A percentile compares a stretch with the other conserved stretches of the same genome.
Conservation (phyloP, 768 basidiomycete genomes). For the Phylloporus arenicola region DNA sequence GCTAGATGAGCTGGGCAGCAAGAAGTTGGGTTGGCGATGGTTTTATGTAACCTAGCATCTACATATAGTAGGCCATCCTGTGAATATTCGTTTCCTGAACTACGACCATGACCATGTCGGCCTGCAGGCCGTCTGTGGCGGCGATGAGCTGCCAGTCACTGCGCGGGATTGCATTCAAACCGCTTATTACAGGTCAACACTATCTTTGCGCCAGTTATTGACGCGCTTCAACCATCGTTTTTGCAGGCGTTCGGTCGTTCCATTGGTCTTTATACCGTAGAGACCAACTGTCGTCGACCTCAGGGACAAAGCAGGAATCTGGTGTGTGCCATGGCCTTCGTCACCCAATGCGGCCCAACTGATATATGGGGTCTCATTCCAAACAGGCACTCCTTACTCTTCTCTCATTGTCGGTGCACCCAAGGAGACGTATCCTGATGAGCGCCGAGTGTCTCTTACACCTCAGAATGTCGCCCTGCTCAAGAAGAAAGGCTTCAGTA, state of each 20-base stretch:
- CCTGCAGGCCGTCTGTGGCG: slow-evolving; percentile 25
- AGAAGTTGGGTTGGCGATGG: background rate
- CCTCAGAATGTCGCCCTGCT: slow-evolving; percentile 72
- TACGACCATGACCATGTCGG: slow-evolving; percentile 28
- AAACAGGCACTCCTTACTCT: slow-evolving; percentile 59
- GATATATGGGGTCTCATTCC: background rate
- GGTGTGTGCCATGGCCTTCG: slow-evolving; percentile 15
- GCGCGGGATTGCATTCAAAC: slow-evolving; percentile 13
- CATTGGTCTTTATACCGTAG: slow-evolving; percentile 26
- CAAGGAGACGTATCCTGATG: slow-evolving; percentile 69
- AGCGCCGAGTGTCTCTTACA: slow-evolving; percentile 76
- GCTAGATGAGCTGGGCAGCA: slow-evolving; percentile 5
- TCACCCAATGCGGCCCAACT: background rate
- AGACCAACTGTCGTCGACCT: slow-evolving; percentile 10
- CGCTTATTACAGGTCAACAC: slow-evolving; percentile 18
- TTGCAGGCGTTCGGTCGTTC: slow-evolving; percentile 28
- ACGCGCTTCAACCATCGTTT: background rate
- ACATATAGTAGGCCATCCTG: slow-evolving; percentile 7
- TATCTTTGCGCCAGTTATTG: background rate
- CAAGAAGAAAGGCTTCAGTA: slow-evolving; percentile 76
- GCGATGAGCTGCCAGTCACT: slow-evolving; percentile 21
- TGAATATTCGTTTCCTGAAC: slow-evolving; percentile 21
- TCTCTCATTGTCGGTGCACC: slow-evolving; percentile 73
- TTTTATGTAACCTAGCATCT: slow-evolving; percentile 24
- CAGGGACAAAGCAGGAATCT: slow-evolving; percentile 19